Evolutionary conservation across 768 basidiomycete species (phyloP), one percentile per base, ranked within the genome.

Genomic region (Rhizopogon salebrosus): DNA sequence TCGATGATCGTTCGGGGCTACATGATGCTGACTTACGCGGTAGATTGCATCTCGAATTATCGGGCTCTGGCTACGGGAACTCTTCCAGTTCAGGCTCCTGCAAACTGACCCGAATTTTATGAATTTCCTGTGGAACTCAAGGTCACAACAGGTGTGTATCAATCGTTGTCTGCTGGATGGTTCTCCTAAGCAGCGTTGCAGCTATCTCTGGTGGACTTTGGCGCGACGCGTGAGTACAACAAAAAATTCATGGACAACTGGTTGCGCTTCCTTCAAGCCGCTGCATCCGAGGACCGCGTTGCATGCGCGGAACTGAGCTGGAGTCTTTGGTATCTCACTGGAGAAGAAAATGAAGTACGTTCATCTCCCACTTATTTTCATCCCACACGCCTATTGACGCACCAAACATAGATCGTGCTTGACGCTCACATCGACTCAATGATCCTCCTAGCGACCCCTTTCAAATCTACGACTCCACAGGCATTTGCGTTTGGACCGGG

Each of bases 61-160:
- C 46, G 85, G 89, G 41, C 76, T 99, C 6, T 98, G 93, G 63
- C 72, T 99, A 36, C 82, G 79, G 53, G 95, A 98, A 65, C 80
- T 99, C 6, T 97, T 98, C 66, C 76, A 84, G 54, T 95, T 97
- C 73, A 75, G 89, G 26, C 69, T 87, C 39, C 98, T 99, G 95
- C 97, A 98, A 68, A 99, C 95, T 0, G 95, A 99, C 65, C 97
- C 97, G 3, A 98, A 99, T 61, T 98, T 92, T 90, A 89, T 91
- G 8, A 98, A 98, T 68, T n/a, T n/a, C n/a, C n/a, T n/a, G n/a
- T n/a, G n/a, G n/a, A n/a, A n/a, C n/a, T n/a, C n/a, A n/a, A n/a
- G 2, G 83, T n/a, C 83, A 1, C 75, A 79, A 38, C 80, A 84
- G 76, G 89, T 86, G 18, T 23, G 65, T 37, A 6, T 23, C 23